phyloP scores from a whole-genome alignment of 176 grass and related monocot genomes.

The Zea mays region Zm-B73-REFERENCE-NAM-5.0 NC_050096.1:279228501-279229000 shows the following conservation, averaged over 20 bases:
- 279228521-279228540: not conserved
- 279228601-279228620: not conserved
- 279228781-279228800: not conserved
- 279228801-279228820: not conserved
- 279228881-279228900: not conserved
- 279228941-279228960: slow-evolving; percentile 15
- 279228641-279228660: not conserved
- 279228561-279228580: not conserved
- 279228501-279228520: not conserved
- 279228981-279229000: too few species aligned
- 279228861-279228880: slow-evolving; percentile 22
- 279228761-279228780: not conserved
- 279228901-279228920: not conserved
- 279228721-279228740: not conserved
- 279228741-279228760: not conserved
- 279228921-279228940: slow-evolving; percentile 3
- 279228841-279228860: not conserved
- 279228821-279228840: not conserved
- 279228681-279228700: slow-evolving; percentile 8
- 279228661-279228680: slow-evolving; percentile 1
- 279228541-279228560: slow-evolving; percentile 11
- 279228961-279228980: not conserved
- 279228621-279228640: not conserved
- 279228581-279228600: not conserved
- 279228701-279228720: not conserved